Evolutionary conservation across 1,139 yeast species (phyloP), one percentile per base, ranked within the genome.

Genomic region (Candida freyschussii): DNA sequence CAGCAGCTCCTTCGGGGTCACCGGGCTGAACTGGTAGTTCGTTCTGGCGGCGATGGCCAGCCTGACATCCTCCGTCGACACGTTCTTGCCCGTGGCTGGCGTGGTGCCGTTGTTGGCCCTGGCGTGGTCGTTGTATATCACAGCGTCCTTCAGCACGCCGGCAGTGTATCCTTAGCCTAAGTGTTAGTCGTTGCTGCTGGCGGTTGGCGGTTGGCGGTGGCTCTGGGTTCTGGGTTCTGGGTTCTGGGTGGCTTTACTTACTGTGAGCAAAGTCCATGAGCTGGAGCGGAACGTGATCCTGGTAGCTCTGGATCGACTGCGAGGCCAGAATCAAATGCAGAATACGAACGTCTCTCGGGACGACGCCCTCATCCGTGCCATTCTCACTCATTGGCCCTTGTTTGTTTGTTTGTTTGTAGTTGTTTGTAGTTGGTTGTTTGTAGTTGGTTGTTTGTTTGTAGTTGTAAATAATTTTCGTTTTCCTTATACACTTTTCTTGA

Each of bases 181-280:
- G n/a, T n/a, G n/a, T n/a, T n/a, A n/a, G n/a, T n/a, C n/a, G n/a
- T n/a, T n/a, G n/a, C n/a, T n/a, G n/a, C n/a, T n/a, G n/a, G n/a
- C n/a, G n/a, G n/a, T n/a, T n/a, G n/a, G n/a, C n/a, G n/a, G n/a
- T n/a, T n/a, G n/a, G n/a, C n/a, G n/a, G n/a, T n/a, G n/a, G n/a
- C n/a, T n/a, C n/a, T n/a, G n/a, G n/a, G n/a, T n/a, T n/a, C n/a
- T n/a, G n/a, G n/a, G n/a, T n/a, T n/a, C n/a, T n/a, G n/a, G n/a
- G n/a, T n/a, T 19, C 21, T 19, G n/a, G n/a, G n/a, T n/a, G n/a
- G n/a, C n/a, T n/a, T n/a, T 5, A 62, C 66, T 47, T 46, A 62
- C 75, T 59, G 57, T 85, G 85, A 11, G 97, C 97, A 65, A 91
- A 91, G 57, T 91, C 97, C 95, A 91, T 85, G 43, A 91, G 67